These are phyloP conservation scores for Ustilago curta DNA, from an alignment of 1,284 basidiomycete genomes.

Conservation along the genomic window DNA sequence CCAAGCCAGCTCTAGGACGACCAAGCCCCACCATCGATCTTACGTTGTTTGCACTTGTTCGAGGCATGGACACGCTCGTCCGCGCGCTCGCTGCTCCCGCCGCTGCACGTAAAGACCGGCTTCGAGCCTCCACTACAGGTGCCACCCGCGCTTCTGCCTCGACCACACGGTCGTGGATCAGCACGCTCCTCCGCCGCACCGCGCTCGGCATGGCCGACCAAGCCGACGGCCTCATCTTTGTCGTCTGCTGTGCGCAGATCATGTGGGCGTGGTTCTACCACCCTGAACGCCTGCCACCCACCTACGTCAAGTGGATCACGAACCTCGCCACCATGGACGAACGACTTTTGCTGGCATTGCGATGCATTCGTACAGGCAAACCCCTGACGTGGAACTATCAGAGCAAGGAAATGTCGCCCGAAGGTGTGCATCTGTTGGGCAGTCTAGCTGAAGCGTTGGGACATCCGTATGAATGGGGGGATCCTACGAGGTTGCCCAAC, in stretches of 20 bases:
- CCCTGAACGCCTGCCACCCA: conserved; percentile 63
- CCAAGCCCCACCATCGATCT: conserved; percentile 69
- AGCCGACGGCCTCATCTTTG: conserved; percentile 61
- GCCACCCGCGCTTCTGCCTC: neutral
- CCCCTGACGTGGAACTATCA: conserved; percentile 66
- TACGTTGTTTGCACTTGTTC: conserved; percentile 70
- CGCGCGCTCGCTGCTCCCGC: conserved; percentile 43
- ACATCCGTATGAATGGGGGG: conserved; percentile 60
- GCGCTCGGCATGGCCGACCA: conserved; percentile 30
- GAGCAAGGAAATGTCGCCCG: conserved; percentile 37
- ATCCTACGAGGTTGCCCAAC: conserved; percentile 49
- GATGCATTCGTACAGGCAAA: conserved; percentile 57
- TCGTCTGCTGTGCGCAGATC: conserved; percentile 63
- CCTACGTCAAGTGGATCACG: conserved; percentile 68
- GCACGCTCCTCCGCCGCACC: conserved; percentile 6
- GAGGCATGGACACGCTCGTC: conserved; percentile 67
- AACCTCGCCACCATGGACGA: conserved; percentile 69
- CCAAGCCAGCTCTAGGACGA: conserved; percentile 25
- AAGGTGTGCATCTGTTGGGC: conserved; percentile 44
- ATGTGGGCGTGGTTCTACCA: conserved; percentile 68
- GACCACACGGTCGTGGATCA: neutral
- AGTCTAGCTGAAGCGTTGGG: conserved; percentile 57
- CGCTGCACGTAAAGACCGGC: conserved; percentile 15
- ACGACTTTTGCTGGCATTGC: conserved; percentile 63
- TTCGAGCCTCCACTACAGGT: conserved; percentile 6